Conservation (phyloP, 2,329 filamentous ascomycete species). For the Exophiala xenobiotica region DNA sequence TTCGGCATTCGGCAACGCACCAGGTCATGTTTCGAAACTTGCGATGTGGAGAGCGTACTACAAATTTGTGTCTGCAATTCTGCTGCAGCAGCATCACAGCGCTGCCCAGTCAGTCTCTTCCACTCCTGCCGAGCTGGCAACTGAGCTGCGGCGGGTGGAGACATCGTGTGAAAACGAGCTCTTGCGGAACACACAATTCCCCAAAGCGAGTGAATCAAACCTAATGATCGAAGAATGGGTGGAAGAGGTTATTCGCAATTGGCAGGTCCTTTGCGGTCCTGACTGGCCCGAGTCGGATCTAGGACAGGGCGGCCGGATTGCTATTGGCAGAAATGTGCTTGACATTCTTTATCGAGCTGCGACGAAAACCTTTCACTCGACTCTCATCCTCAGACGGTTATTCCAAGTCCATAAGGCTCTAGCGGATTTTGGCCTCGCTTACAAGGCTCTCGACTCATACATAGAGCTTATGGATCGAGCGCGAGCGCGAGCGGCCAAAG, state of each 20-base stretch:
- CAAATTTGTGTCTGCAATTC: constrained; percentile 69
- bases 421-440: constrained; percentile 87
- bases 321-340: constrained; percentile 71
- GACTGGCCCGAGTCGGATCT: constrained; percentile 79
- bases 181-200: constrained; percentile 77
- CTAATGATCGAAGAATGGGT: constrained; percentile 80
- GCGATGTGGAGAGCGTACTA: constrained; percentile 87
- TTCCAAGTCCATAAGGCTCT: constrained; percentile 85
- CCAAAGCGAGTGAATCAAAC: constrained; percentile 75
- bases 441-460: constrained; percentile 90
- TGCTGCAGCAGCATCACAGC: constrained; percentile 54
- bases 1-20: constrained; percentile 24
- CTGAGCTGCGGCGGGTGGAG: constrained; percentile 78
- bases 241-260: constrained; percentile 77
- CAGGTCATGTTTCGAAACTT: constrained; percentile 48
- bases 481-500: constrained; percentile 78
- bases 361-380: constrained; percentile 93
- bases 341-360: constrained; percentile 86
- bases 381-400: constrained; percentile 77
- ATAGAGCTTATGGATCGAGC: constrained; percentile 81
- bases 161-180: constrained; percentile 75
- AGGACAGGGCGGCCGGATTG: constrained; percentile 75
- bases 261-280: constrained; percentile 75
- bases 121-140: constrained; percentile 63
- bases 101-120: constrained; percentile 12